Evolutionary conservation across 2,329 filamentous ascomycete genomes (phyloP), one percentile per base, ranked within the genome.

Genomic region (Huntiella bhutanensis): DNA sequence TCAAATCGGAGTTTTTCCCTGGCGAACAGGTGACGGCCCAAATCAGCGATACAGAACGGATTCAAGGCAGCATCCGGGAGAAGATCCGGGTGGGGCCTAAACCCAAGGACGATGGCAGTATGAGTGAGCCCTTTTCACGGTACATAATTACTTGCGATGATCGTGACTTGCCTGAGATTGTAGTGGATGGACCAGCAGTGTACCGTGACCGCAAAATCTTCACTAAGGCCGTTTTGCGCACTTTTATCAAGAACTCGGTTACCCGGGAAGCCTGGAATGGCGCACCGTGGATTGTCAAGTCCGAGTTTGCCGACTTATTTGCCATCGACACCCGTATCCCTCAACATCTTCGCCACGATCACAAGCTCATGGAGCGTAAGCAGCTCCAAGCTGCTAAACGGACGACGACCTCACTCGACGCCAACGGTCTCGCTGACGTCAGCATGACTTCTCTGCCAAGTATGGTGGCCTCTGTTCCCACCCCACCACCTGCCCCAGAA

Each of bases 211-310:
- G 86, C 45, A 93, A 88, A 55, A 73, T 84, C 41, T 98, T 96
- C 58, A 95, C 88, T 22, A 96, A 98, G 62, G 79, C 87, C 42
- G 87, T 95, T 60, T 68, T 98, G 36, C 78, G 88, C 33, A 85
- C 86, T 4, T 98, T 95, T 53, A 83, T 98, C 52, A 94, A 94
- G 59, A 87, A 92, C 61, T 91, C 86, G 0, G 81, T 95, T n/a
- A 81, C 79, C 2, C 70, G 88, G 51, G 91, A 96, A 57, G 75
- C 85, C 3, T 96, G 87, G 85, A 88, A 78, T 51, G 88, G 88
- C n/a, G 91, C 91, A 0, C 88, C 91, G 0, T 98, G 91, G 91
- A 66, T 93, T 47, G 88, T 96, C 13, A 95, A 92, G 63, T 73
- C 81, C 33, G 78, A 85, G 46, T 77, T 93, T 49, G 91, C 91